phyloP scores from a whole-genome alignment of 495 filamentous ascomycete species.

The Paragyromitra xinjiangensis region DNA sequence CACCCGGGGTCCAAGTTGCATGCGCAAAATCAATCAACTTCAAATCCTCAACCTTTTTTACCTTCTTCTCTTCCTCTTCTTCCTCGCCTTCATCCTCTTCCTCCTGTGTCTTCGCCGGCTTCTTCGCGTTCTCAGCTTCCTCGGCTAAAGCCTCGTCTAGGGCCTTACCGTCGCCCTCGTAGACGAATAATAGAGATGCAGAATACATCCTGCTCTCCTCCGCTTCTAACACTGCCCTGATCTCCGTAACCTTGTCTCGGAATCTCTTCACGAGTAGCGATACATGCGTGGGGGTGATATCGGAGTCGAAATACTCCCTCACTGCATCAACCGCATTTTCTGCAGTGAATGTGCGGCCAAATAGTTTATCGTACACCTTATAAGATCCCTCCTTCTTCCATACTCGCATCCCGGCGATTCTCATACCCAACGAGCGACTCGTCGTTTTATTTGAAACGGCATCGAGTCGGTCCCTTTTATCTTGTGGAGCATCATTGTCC shows the following conservation, averaged over 20 bases:
- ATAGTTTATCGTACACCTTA: conserved; percentile 84
- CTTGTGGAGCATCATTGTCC: conserved; percentile 79
- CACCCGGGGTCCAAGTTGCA: conserved; percentile 82
- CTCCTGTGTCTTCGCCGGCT: conserved; percentile 54
- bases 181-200: conserved; percentile 86
- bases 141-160: conserved; percentile 73
- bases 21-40: conserved; percentile 98
- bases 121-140: conserved; percentile 62
- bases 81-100: conserved; percentile 70
- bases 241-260: conserved; percentile 70
- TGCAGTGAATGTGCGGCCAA: conserved; percentile 77
- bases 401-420: conserved; percentile 93
- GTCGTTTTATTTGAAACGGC: conserved; percentile 81
- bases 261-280: conserved; percentile 71
- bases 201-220: conserved; percentile 95
- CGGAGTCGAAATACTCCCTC: conserved; percentile 73
- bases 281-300: conserved; percentile 65
- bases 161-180: conserved; percentile 82
- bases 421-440: conserved; percentile 79
- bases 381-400: conserved; percentile 78
- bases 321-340: conserved; percentile 79
- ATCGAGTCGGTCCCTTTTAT: conserved; percentile 83
- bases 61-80: conserved; percentile 71
- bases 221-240: conserved; percentile 71
- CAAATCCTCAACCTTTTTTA: conserved; percentile 77